Percentiles rank a stretch among this genome's conserved stretches.
Evolutionary conservation across 495 filamentous ascomycete genomes (phyloP).

Genomic region (Thozetella sp.): DNA sequence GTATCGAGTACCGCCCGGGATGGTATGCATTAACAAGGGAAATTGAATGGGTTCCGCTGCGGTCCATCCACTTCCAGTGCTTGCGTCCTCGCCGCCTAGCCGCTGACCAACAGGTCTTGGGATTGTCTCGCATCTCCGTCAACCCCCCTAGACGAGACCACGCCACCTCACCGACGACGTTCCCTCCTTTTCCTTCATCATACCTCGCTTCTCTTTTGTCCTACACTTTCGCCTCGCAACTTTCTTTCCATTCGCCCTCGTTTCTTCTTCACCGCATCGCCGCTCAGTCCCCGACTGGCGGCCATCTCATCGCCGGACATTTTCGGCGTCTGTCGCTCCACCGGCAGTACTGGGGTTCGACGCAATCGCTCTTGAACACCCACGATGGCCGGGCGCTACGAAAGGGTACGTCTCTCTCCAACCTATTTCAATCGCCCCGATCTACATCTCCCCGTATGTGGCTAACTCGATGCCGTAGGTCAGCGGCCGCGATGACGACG

Average conservation of each 20-base stretch:
- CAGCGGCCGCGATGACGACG: conserved; percentile 48
- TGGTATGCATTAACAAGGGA: not conserved
- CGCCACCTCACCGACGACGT: not conserved
- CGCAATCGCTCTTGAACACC: too few relatives aligned
- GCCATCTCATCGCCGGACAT: too few relatives aligned
- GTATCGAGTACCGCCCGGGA: not conserved
- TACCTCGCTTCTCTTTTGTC: conserved; percentile 6
- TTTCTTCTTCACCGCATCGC: not conserved
- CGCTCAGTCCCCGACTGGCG: not conserved
- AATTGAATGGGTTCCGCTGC: not conserved
- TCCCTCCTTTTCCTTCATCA: not conserved
- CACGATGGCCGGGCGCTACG: conserved; percentile 84
- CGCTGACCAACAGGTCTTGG: not conserved
- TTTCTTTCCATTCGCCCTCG: conserved; percentile 3
- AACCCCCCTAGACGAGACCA: not conserved
- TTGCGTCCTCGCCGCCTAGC: not conserved
- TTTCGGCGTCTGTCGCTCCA: not conserved
- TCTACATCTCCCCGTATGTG: not conserved
- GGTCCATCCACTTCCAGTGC: not conserved
- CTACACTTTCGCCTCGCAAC: conserved; percentile 13
- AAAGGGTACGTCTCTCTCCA: conserved; percentile 64
- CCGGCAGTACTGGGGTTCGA: too few relatives aligned
- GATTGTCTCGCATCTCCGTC: not conserved
- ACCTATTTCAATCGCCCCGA: not conserved
- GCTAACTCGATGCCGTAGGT: conserved; percentile 26